A percentile compares a stretch with the other conserved stretches of the same genome.
Conservation (phyloP, 352 stramenopile species). For the Pythium graminicola region DNA sequence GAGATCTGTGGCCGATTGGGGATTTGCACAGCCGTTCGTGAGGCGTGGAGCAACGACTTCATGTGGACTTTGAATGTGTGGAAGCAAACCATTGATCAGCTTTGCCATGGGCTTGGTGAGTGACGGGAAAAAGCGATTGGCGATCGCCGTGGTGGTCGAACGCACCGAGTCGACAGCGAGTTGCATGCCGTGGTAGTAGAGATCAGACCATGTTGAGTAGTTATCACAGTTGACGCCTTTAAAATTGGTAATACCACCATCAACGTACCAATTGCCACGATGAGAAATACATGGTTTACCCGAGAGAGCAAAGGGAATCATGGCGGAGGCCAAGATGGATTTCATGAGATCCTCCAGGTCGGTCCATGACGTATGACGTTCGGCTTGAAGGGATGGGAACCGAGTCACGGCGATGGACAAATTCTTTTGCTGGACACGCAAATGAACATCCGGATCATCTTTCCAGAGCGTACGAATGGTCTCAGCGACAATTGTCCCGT, state of each 20-base stretch:
- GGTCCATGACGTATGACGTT: slow-evolving; percentile 49
- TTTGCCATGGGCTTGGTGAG: slow-evolving; percentile 41
- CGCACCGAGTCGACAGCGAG: slow-evolving; percentile 36
- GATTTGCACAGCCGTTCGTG: slow-evolving; percentile 16
- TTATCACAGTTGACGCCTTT: slow-evolving; percentile 53
- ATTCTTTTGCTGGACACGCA: slow-evolving; percentile 34
- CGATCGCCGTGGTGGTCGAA: slow-evolving; percentile 30
- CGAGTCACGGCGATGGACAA: slow-evolving; percentile 54
- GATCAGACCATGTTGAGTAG: slow-evolving; percentile 51
- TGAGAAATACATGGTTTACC: slow-evolving; percentile 52
- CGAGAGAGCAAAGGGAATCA: slow-evolving; percentile 64
- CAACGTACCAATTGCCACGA: slow-evolving; percentile 63
- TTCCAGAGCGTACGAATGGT: slow-evolving; percentile 51
- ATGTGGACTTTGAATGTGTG: slow-evolving; percentile 38
- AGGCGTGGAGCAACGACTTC: slow-evolving; percentile 38
- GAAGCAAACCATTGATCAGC: slow-evolving; percentile 38
- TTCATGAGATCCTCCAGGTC: slow-evolving; percentile 52
- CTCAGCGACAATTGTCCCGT: slow-evolving; percentile 43
- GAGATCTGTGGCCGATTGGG: slow-evolving; percentile 11
- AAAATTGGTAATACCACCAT: slow-evolving; percentile 66
- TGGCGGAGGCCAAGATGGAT: slow-evolving; percentile 58
- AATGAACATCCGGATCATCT: slow-evolving; percentile 39
- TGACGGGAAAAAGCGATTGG: slow-evolving; percentile 35
- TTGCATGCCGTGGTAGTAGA: slow-evolving; percentile 49
- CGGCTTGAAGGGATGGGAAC: slow-evolving; percentile 49